Base-by-base conservation (phyloP, 2,329 filamentous ascomycete species). In the Sarocladium oryzae region DNA sequence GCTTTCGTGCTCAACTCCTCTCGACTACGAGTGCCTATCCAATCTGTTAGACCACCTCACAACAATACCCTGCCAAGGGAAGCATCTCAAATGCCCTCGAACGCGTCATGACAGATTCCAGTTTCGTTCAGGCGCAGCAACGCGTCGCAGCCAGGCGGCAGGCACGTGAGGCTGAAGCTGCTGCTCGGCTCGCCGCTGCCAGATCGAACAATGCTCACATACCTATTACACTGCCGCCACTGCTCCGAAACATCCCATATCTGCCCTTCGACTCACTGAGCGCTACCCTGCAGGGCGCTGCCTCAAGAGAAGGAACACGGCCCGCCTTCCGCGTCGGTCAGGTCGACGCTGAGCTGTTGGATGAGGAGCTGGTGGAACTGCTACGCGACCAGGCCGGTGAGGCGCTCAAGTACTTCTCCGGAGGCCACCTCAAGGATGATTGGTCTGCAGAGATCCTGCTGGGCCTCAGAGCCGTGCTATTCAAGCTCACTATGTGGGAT, bases 401-500 rank as follows among this genome's bases (percentile, higher is more conserved):
- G 57, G 93, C 84, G 11, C 72, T 97, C 53, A 95, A 91, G 64
- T 93, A 96, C 66, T 86, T 91, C 58, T 85, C 86, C 43, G 85
- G 85, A 57, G 68, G 78, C 24, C 73, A 91, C 65, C 69, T 95
- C 40, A 81, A 86, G 53, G 89, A 96, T 65, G 88, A 95, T 61
- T 96, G 89, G 84, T 84, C 84, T 13, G 77, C 88, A 50, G 93
- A 97, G 70, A 92, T 97, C 51, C 76, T 86, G 55, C 76, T 96
- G 24, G 79, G 75, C 1, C 75, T 99, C 52, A 79, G 92, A 43
- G 82, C 86, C 2, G 74, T 90, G 2, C 74, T 99, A 7, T 99
- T 96, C 76, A 99, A 99, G 69, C 79, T 99, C 55, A 89, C 88
- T 15, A 85, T 99, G 53, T 99, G 93, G 93, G 91, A 97, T 67